These are phyloP conservation scores for Neovahlkampfia damariscottae DNA, from an alignment of 78 protist genomes.

Conservation along the genomic window DNA sequence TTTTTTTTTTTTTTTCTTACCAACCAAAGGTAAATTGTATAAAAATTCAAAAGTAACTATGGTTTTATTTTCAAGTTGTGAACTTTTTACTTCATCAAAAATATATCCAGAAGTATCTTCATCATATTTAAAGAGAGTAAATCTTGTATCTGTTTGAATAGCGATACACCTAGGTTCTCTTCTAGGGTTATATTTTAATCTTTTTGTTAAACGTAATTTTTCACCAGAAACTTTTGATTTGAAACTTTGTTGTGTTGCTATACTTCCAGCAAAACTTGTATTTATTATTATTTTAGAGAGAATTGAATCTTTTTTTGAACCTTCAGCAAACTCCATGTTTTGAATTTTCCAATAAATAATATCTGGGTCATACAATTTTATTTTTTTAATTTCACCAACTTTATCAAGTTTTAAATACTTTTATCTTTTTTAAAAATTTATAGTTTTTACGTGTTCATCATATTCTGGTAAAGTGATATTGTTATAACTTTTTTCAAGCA, in stretches of 20 bases:
- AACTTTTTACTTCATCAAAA: neutral
- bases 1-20: neutral
- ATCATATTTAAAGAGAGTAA: neutral
- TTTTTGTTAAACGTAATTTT: no score
- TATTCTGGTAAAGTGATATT: neutral
- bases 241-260: neutral
- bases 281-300: no score
- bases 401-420: neutral
- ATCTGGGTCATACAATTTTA: neutral
- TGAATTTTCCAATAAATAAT: neutral
- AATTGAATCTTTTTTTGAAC: no score
- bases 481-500: neutral
- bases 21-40: neutral
- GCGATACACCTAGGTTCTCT: neutral
- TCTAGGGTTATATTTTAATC: neutral
- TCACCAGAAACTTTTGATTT: neutral
- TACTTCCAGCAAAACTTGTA: neutral
- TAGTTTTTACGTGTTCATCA: neutral
- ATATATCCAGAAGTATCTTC: neutral
- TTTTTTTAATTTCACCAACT: neutral
- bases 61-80: neutral
- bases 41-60: neutral
- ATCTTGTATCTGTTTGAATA: constrained; percentile 1
- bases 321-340: no score
- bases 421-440: neutral